Evolutionary conservation across 176 grass and related monocot genomes (phyloP).

Genomic region (Oryza brachyantha): DNA sequence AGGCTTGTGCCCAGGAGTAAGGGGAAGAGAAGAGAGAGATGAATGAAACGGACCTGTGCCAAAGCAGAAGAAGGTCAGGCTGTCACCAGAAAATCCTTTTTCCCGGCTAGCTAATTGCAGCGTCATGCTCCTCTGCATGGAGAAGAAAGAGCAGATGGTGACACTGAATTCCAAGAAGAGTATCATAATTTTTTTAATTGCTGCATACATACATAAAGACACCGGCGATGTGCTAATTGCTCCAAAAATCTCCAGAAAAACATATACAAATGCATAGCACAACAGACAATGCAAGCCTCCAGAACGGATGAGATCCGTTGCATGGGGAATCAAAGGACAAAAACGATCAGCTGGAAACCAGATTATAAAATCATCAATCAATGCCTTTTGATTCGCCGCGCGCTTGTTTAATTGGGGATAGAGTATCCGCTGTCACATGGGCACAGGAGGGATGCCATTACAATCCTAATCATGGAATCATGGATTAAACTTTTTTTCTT

Average conservation of each 20-base stretch:
- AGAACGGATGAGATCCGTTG: constrained; percentile 45
- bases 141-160: constrained; percentile 28
- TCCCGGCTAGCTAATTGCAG: neutral
- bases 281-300: constrained; percentile 51
- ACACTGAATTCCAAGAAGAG: constrained; percentile 20
- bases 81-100: constrained; percentile 34
- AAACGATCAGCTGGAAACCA: constrained; percentile 41
- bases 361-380: constrained; percentile 37
- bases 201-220: constrained; percentile 11
- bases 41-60: neutral
- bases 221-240: constrained; percentile 31
- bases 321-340: constrained; percentile 54
- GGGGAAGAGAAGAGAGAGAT: neutral
- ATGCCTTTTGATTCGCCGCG: constrained; percentile 8
- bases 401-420: constrained; percentile 32
- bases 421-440: constrained; percentile 46
- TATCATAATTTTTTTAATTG: neutral
- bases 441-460: constrained; percentile 35
- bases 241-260: constrained; percentile 15
- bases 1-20: neutral
- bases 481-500: constrained; percentile 25
- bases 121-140: constrained; percentile 37
- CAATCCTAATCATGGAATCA: constrained; percentile 53
- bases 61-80: constrained; percentile 22
- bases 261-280: neutral